Evolutionary conservation across 768 basidiomycete species (phyloP).

Genomic region (Chalciporus pseudorubinellus): DNA sequence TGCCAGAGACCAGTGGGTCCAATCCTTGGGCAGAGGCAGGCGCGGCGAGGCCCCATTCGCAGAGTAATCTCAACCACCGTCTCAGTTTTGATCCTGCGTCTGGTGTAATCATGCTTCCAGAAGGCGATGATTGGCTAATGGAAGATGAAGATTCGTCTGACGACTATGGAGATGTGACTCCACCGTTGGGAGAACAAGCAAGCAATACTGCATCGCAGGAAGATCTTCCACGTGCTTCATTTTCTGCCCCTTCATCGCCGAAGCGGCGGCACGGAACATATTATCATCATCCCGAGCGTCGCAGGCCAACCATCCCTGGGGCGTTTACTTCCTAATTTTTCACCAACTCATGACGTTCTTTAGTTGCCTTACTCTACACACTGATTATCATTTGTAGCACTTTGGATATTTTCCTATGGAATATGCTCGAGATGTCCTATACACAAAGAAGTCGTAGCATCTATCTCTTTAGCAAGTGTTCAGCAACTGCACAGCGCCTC

Average conservation of each 20-base stretch:
- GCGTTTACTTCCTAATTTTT: constrained; percentile 41
- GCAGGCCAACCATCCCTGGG: constrained; percentile 53
- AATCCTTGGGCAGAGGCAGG: constrained; percentile 64
- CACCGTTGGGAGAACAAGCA: constrained; percentile 19
- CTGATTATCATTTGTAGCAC: neutral
- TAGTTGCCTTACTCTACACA: constrained; percentile 2
- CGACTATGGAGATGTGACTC: constrained; percentile 38
- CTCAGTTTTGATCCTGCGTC: constrained; percentile 84
- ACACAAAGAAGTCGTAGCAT: too few species aligned
- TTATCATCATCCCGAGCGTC: constrained; percentile 80
- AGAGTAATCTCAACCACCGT: constrained; percentile 47
- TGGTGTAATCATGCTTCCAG: constrained; percentile 86
- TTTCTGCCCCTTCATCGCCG: constrained; percentile 35
- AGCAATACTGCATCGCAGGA: constrained; percentile 21
- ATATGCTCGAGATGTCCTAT: too few species aligned
- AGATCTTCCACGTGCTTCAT: constrained; percentile 13
- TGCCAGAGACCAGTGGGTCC: constrained; percentile 27
- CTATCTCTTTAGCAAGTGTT: too few species aligned
- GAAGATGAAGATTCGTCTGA: constrained; percentile 50
- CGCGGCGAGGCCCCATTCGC: constrained; percentile 20
- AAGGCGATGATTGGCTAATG: constrained; percentile 63
- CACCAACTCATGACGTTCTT: neutral
- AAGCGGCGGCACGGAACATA: constrained; percentile 72
- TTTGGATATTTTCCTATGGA: neutral
- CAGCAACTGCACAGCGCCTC: too few species aligned